Conservation (phyloP, 768 basidiomycete species). For the Rhizopogon salebrosus region DNA sequence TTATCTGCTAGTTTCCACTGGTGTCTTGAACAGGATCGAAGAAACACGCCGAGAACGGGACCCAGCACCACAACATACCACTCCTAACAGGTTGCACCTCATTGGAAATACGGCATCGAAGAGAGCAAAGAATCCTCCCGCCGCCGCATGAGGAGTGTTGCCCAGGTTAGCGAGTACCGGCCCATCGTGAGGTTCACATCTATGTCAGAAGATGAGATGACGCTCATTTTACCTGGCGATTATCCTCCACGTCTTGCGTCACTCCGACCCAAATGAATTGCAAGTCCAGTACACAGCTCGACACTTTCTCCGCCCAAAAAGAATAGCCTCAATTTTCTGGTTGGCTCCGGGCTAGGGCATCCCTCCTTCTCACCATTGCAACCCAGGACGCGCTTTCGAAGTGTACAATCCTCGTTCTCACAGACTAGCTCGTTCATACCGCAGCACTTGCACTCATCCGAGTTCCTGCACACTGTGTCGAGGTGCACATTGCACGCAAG, state of each 20-base stretch:
- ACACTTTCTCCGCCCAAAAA: conserved; percentile 11
- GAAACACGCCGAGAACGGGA: too few species aligned
- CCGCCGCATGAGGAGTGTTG: conserved; percentile 92
- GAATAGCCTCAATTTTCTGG: conserved; percentile 75
- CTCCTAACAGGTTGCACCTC: conserved; percentile 65
- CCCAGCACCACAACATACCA: too few species aligned
- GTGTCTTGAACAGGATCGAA: too few species aligned
- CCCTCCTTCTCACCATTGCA: conserved; percentile 84
- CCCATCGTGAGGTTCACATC: conserved; percentile 69
- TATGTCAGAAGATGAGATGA: conserved; percentile 68
- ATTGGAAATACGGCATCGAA: conserved; percentile 27
- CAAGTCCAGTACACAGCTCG: conserved; percentile 26
- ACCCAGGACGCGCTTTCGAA: conserved; percentile 76
- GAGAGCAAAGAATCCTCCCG: too few species aligned
- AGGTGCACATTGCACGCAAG: conserved; percentile 88
- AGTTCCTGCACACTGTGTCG: conserved; percentile 69
- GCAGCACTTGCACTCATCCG: too few species aligned
- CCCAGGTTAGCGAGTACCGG: conserved; percentile 97
- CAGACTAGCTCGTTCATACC: conserved; percentile 93
- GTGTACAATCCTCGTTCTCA: conserved; percentile 81
- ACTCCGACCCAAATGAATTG: conserved; percentile 29
- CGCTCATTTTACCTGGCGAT: too few species aligned
- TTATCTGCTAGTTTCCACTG: too few species aligned
- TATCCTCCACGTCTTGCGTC: too few species aligned
- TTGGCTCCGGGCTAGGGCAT: conserved; percentile 93